phyloP scores from a whole-genome alignment of 2,329 filamentous ascomycete genomes.

The Neofusicoccum sp. region DNA sequence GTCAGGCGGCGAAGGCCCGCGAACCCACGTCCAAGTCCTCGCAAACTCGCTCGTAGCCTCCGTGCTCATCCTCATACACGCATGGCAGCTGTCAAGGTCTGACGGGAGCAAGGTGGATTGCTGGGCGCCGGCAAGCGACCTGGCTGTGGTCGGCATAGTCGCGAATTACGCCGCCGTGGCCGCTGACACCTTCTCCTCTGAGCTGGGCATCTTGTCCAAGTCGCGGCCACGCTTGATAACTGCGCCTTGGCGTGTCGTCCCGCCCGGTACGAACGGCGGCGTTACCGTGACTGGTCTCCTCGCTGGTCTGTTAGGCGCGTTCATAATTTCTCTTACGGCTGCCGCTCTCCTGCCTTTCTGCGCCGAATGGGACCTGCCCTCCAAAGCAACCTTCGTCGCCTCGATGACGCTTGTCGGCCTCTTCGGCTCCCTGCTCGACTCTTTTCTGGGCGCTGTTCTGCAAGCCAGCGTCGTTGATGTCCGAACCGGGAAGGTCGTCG shows the following conservation, averaged over 20 bases:
- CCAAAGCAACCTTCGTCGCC: slow-evolving; percentile 52
- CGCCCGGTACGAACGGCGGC: slow-evolving; percentile 90
- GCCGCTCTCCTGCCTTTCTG: slow-evolving; percentile 73
- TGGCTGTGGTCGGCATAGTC: slow-evolving; percentile 52
- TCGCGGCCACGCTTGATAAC: slow-evolving; percentile 82
- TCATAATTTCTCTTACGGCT: slow-evolving; percentile 68
- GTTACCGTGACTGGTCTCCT: slow-evolving; percentile 75
- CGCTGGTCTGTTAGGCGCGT: slow-evolving; percentile 74
- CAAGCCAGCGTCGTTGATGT: slow-evolving; percentile 87
- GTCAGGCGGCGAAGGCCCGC: slow-evolving; percentile 76
- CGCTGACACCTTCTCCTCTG: slow-evolving; percentile 92
- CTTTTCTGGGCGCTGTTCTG: slow-evolving; percentile 78
- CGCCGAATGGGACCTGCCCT: slow-evolving; percentile 57
- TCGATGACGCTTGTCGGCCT: slow-evolving; percentile 72
- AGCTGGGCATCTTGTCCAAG: slow-evolving; percentile 86
- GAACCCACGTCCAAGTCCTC: slow-evolving; percentile 85
- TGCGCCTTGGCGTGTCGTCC: slow-evolving; percentile 76
- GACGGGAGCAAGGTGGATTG: slow-evolving; percentile 30
- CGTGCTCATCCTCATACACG: slow-evolving; percentile 59
- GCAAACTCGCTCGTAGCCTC: slow-evolving; percentile 85
- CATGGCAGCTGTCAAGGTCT: slow-evolving; percentile 41
- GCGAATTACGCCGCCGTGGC: slow-evolving; percentile 87
- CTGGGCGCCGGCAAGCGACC: slow-evolving; percentile 29
- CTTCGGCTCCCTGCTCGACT: slow-evolving; percentile 83
- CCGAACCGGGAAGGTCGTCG: slow-evolving; percentile 82